phyloP scores from a whole-genome alignment of 352 stramenopile species.

The Peronospora belbahrii region DNA sequence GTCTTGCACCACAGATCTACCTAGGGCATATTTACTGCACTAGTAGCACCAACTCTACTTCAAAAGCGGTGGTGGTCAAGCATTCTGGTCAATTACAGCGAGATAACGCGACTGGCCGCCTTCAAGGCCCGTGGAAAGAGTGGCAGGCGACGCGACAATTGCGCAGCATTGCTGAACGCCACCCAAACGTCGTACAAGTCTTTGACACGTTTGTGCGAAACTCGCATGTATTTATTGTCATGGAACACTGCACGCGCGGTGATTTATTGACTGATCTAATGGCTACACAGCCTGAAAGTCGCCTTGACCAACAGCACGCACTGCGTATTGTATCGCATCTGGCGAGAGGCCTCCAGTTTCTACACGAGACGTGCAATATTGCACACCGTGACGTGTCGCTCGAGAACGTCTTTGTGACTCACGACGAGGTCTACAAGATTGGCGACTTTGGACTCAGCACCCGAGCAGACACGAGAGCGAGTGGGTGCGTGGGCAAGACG shows the following conservation, averaged over 20 bases:
- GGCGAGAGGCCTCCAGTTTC: constrained; percentile 21
- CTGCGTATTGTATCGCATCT: constrained; percentile 28
- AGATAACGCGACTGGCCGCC: constrained; percentile 4
- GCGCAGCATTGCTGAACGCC: constrained; percentile 4
- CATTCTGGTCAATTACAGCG: constrained; percentile 19
- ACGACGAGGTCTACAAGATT: constrained; percentile 41
- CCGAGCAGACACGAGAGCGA: constrained; percentile 12
- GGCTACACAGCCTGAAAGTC: constrained; percentile 18
- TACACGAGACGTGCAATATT: constrained; percentile 23
- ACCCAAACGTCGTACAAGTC: constrained; percentile 36
- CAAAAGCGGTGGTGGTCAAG: constrained; percentile 24
- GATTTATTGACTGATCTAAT: constrained; percentile 37
- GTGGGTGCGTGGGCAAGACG: constrained; percentile 24
- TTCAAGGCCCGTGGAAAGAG: constrained; percentile 22
- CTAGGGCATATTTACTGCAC: constrained; percentile 16
- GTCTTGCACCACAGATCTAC: constrained; percentile 28
- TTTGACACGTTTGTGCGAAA: constrained; percentile 30
- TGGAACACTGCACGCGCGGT: constrained; percentile 46
- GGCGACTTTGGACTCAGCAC: constrained; percentile 46
- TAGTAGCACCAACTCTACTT: too few relatives aligned
- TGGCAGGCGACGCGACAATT: constrained; percentile 21
- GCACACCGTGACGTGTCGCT: constrained; percentile 54
- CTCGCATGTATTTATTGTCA: constrained; percentile 34
- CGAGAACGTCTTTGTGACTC: constrained; percentile 47
- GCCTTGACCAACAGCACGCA: constrained; percentile 18